Evolutionary conservation across 2,329 filamentous ascomycete species (phyloP), one percentile per base, ranked within the genome.

Genomic region (Claviceps spartinae): DNA sequence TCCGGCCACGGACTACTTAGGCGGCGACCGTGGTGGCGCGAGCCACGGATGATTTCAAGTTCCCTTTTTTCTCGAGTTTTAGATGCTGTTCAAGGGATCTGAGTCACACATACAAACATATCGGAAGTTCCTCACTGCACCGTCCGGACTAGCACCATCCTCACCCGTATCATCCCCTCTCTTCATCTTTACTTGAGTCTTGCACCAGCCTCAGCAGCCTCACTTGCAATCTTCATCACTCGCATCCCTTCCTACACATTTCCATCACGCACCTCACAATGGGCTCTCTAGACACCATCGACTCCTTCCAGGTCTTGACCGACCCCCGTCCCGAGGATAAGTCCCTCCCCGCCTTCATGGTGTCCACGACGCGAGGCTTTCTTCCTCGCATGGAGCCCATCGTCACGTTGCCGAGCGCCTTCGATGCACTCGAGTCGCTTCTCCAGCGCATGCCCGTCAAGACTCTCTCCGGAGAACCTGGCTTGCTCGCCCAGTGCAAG

Each of bases 381-480:
- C 74, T 91, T 37, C 85, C 86, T 13, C 78, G 85, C 14, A 74
- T 75, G 64, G 72, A 83, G 56, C 81, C 81, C 45, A 69, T 83
- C 58, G 70, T 73, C 48, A 66, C 73, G 9, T 78, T 95, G 0
- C 89, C 90, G 20, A 59, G 74, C 14, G 85, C 85, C 64, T 96
- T 95, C 63, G 76, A 81, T 38, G 70, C 78, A 4, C 74, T 95
- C 37, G 82, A 87, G 66, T 80, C 79, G 24, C 75, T 95, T 55
- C 76, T 91, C 36, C 74, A 81, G 54, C 80, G 82, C 54, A 87
- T 93, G 79, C 88, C 90, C 26, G 83, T 95, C 65, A 80, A 80
- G 70, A 93, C 79, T 49, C 69, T 77, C 8, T 80, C 83, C 54
- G 89, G 89, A 1, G 73, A 76, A 38, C 83, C 88, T 1, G 90